phyloP scores from a whole-genome alignment of 176 grass and related monocot species.

The Eragrostis nindensis region DNA sequence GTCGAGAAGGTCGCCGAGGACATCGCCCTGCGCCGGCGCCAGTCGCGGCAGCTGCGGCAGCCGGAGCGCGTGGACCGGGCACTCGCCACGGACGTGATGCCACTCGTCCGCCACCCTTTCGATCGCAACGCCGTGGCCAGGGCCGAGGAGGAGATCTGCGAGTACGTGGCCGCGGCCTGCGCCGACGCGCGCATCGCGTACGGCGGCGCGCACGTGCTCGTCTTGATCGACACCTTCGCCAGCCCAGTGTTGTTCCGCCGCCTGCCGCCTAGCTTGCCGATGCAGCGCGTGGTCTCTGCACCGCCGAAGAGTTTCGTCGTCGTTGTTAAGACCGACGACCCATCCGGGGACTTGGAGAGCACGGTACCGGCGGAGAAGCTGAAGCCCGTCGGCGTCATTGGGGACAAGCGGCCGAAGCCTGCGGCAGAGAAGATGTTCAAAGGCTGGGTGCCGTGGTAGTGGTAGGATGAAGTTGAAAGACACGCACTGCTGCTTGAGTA shows the following conservation, averaged over 20 bases:
- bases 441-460: neutral
- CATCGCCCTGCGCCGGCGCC: slow-evolving; percentile 26
- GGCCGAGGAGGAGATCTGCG: neutral
- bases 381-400: neutral
- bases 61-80: neutral
- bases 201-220: slow-evolving; percentile 16
- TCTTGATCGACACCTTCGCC: slow-evolving; percentile 12
- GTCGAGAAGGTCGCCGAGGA: slow-evolving; percentile 15
- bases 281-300: neutral
- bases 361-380: neutral
- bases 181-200: neutral
- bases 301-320: neutral
- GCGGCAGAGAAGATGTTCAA: neutral
- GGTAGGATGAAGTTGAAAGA: no score
- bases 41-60: neutral
- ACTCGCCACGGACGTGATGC: slow-evolving; percentile 5
- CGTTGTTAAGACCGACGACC: neutral
- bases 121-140: slow-evolving; percentile 14
- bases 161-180: slow-evolving; percentile 9
- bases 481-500: no score
- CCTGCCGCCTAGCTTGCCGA: neutral
- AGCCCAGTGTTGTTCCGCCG: neutral
- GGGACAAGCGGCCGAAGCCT: neutral
- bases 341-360: neutral
- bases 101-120: slow-evolving; percentile 17